Evolutionary conservation across 176 grass and related monocot species (phyloP).

Genomic region (Ananas comosus): DNA sequence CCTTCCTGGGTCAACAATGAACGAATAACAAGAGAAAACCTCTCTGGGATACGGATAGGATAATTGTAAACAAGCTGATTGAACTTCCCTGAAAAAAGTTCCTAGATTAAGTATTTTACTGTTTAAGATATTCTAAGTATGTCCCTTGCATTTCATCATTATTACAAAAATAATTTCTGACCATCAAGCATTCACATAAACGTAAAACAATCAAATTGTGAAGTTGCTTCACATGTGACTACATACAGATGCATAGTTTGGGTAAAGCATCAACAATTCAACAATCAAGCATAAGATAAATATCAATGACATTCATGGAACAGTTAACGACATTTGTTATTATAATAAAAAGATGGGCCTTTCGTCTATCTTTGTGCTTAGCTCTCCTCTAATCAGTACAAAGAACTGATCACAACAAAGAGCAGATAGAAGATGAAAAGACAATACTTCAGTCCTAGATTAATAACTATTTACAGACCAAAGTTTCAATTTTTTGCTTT

Average conservation of each 20-base stretch:
- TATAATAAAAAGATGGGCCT: too few species aligned
- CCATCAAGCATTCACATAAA: constrained; percentile 13
- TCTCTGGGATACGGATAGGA: constrained; percentile 91
- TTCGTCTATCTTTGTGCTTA: too few species aligned
- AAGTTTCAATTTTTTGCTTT: background rate
- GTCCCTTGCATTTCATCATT: background rate
- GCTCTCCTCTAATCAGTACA: too few species aligned
- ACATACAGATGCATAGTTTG: background rate
- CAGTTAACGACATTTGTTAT: too few species aligned
- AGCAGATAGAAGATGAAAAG: too few species aligned
- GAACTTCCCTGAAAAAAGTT: constrained; percentile 66
- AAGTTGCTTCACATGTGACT: constrained; percentile 8
- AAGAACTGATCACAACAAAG: too few species aligned
- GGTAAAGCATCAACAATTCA: background rate
- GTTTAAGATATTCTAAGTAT: background rate
- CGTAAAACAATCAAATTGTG: constrained; percentile 2
- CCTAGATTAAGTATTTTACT: background rate
- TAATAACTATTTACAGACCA: too few species aligned
- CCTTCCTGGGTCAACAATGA: constrained; percentile 97
- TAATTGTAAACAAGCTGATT: constrained; percentile 98
- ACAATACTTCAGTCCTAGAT: too few species aligned
- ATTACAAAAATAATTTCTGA: background rate
- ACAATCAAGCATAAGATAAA: background rate
- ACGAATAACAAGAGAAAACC: constrained; percentile 97
- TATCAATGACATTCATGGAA: too few species aligned